phyloP scores from a whole-genome alignment of 1,284 basidiomycete species.

The Boletellus sp. region DNA sequence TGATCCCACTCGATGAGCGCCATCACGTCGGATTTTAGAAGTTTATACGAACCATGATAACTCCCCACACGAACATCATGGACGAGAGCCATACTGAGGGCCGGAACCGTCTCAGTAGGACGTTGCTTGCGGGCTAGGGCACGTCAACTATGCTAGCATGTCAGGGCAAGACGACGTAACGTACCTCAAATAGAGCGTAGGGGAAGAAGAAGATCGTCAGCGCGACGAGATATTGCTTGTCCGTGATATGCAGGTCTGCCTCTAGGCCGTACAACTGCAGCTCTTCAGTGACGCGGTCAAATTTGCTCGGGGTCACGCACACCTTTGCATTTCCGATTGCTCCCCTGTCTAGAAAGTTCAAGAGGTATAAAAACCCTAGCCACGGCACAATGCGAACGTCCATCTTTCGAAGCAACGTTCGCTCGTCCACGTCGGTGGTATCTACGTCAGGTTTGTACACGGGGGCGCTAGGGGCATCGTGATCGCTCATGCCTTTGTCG shows the following conservation, averaged over 20 bases:
- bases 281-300: constrained; percentile 1
- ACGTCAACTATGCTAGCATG: not conserved
- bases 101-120: constrained; percentile 50
- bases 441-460: constrained; percentile 40
- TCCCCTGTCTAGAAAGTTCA: constrained; percentile 60
- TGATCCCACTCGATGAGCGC: constrained; percentile 17
- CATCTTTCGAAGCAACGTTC: constrained; percentile 46
- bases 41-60: constrained; percentile 47
- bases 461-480: not conserved
- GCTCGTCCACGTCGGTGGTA: constrained; percentile 42
- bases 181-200: constrained; percentile 52
- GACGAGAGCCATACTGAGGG: constrained; percentile 60
- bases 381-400: constrained; percentile 54
- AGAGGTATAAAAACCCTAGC: constrained; percentile 57
- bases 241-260: constrained; percentile 44
- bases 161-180: constrained; percentile 1
- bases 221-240: constrained; percentile 51
- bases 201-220: constrained; percentile 58
- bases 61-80: constrained; percentile 54
- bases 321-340: constrained; percentile 66
- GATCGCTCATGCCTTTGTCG: constrained; percentile 3
- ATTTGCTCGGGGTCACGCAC: constrained; percentile 20
- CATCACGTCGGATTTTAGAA: not conserved
- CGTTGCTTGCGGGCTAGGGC: constrained; percentile 48
- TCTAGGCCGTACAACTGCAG: constrained; percentile 44